Evolutionary conservation across 495 filamentous ascomycete genomes (phyloP), one percentile per base, ranked within the genome.

Genomic region (Articulospora tetracladia): DNA sequence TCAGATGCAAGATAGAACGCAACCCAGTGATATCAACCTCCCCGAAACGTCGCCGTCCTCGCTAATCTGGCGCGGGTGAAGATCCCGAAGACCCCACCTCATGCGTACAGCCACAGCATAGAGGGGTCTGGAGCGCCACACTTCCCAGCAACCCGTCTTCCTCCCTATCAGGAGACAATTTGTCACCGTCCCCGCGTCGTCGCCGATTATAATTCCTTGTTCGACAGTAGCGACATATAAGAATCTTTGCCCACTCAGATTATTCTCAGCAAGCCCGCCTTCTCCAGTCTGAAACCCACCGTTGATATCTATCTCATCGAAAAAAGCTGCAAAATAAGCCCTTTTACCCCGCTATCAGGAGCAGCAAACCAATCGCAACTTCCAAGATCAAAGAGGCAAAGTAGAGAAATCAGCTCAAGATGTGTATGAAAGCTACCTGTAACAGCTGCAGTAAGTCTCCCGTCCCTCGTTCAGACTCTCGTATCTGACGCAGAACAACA

Each of bases 401-500:
- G 41, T 25, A 50, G 25, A 24, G 25, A 50, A 25, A 50, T 50
- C 34, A 39, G 34, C 47, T 22, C 39, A 68, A 46, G 12, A 72
- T 72, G 69, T 72, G 69, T 58, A 71, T 53, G 41, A 28, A 23
- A 44, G 53, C 66, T 27, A 61, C 28, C 25, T 72, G 69, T 32
- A 23, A 30, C n/a, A 47, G 55, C 11, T 72, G 69, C 26, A 27
- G 69, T 72, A 51, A 52, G 69, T 58, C 2, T 50, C 10, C 23
- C 47, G n/a, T 44, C 47, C 41, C 41, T 47, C 19, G 7, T 19
- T 47, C 41, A 6, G 17, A 23, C 12, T 25, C 1, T 51, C 44
- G 7, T 25, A 3, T 50, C 48, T 52, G 27, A 59, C n/a, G 20
- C 30, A 19, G n/a, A 1, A 26, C n/a, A n/a, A n/a, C 28, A 91